A percentile compares a stretch with the other conserved stretches of the same genome.
Evolutionary conservation across 352 stramenopile genomes (phyloP).

Genomic region (Saprolegnia diclina): DNA sequence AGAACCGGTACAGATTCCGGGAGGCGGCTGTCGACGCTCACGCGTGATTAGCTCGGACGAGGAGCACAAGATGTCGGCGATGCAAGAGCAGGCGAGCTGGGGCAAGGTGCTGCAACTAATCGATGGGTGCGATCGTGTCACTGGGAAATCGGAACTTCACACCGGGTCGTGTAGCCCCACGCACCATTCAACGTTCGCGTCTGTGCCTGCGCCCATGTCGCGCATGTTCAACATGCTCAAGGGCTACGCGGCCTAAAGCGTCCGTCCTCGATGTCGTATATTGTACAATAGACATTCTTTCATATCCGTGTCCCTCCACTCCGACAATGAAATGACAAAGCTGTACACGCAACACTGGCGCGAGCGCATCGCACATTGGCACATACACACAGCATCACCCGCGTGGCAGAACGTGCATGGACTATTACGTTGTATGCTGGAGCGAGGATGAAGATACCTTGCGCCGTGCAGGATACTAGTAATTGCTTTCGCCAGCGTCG

Average conservation of each 20-base stretch:
- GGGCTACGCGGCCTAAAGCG: constrained; percentile 2
- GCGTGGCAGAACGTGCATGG: too few relatives aligned
- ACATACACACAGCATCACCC: too few relatives aligned
- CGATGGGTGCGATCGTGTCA: constrained; percentile 1
- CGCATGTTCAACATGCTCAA: constrained; percentile 24
- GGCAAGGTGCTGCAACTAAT: constrained; percentile 22
- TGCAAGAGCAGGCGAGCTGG: constrained; percentile 7
- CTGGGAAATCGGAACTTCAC: not conserved
- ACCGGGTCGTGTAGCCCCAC: not conserved
- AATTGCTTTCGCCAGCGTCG: too few relatives aligned
- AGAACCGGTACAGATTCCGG: constrained; percentile 7
- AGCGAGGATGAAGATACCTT: too few relatives aligned
- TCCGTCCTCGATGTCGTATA: too few relatives aligned
- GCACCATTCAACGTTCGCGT: not conserved
- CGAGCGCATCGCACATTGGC: too few relatives aligned
- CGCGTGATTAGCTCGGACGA: not conserved
- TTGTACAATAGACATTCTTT: not conserved
- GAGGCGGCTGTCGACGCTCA: too few relatives aligned
- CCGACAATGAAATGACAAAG: too few relatives aligned
- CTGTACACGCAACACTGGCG: too few relatives aligned
- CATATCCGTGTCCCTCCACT: not conserved
- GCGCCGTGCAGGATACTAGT: too few relatives aligned
- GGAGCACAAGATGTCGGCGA: not conserved
- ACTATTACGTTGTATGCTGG: too few relatives aligned
- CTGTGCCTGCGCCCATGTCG: constrained; percentile 8